Evolutionary conservation across 805 yeast genomes (phyloP), one percentile per base, ranked within the genome.

Genomic region (Metschnikowia hibisci): DNA sequence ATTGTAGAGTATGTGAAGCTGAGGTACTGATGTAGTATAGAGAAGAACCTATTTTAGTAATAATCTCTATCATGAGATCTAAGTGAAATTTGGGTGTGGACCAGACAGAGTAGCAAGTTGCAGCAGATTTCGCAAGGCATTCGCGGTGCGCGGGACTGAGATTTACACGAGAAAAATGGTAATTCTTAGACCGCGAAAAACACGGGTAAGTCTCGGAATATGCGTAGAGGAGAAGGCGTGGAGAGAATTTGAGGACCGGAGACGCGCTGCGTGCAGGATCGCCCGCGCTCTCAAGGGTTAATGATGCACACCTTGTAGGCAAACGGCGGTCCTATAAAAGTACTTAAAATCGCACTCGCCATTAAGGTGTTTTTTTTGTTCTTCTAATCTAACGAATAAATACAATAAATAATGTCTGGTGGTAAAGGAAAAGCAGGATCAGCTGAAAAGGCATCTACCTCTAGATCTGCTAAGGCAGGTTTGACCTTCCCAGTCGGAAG

Each of bases 401-500:
- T 43, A 39, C 40, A 38, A 34, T 45, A 44, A 36, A 51, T 30
- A 54, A 54, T 54, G 57, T 54, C 57, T 48, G 57, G 57, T 42
- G 57, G 57, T 44, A 54, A 54, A 54, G 57, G 76, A 52, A 70
- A 70, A 65, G 73, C 76, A 53, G 71, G 72, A 50, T 60, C 73
- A 42, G 51, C 72, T 52, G 76, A 70, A 63, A 70, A 70, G 61
- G 75, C 73, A 46, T 70, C 76, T 41, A 70, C 74, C 52, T 66
- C 75, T 41, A 69, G 76, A 69, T 70, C 76, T 39, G 64, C 74
- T 46, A 70, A 70, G 63, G 76, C 76, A 51, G 76, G 76, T 50
- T 69, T 70, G 64, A 68, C 73, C 49, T 70, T 70, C 72, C 76
- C 76, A 56, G 76, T 70, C 50, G 76, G 76, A 53, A 69, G 76